Percentiles rank a stretch among this genome's conserved stretches.
These are phyloP conservation scores for Dothideomycetidae sp. DNA, from an alignment of 2,329 filamentous ascomycete species.

Conservation along the genomic window DNA sequence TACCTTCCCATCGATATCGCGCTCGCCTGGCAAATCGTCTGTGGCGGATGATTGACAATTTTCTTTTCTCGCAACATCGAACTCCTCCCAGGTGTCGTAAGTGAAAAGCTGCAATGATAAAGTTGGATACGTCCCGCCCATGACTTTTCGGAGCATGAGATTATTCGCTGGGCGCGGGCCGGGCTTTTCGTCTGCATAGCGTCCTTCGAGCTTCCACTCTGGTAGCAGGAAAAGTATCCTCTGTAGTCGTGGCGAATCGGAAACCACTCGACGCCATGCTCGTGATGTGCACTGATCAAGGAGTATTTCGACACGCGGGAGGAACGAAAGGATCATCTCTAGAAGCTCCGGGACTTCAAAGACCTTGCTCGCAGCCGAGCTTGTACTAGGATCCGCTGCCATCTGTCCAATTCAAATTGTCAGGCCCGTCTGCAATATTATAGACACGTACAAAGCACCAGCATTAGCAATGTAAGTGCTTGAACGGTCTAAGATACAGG, in stretches of 20 bases:
- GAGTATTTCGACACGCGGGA: constrained; percentile 21
- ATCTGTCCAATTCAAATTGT: too few relatives aligned
- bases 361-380: constrained; percentile 14
- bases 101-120: constrained; percentile 16
- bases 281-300: constrained; percentile 20
- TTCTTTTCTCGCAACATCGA: neutral
- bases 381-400: too few relatives aligned
- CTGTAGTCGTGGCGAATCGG: constrained; percentile 18
- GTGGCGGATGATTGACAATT: neutral
- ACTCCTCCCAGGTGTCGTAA: neutral
- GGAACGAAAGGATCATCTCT: constrained; percentile 23
- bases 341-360: constrained; percentile 26
- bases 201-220: constrained; percentile 19
- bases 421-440: too few relatives aligned
- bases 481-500: too few relatives aligned
- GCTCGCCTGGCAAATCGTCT: neutral
- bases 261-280: constrained; percentile 18
- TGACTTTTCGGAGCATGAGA: constrained; percentile 20
- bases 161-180: constrained; percentile 23
- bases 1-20: neutral
- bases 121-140: constrained; percentile 22
- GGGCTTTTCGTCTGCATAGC: constrained; percentile 16
- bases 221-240: constrained; percentile 23
- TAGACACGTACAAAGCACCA: too few relatives aligned
- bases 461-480: too few relatives aligned